A percentile compares a stretch with the other conserved stretches of the same genome.
Evolutionary conservation across 805 yeast species (phyloP).

Genomic region (Suhomyces faveliae): DNA sequence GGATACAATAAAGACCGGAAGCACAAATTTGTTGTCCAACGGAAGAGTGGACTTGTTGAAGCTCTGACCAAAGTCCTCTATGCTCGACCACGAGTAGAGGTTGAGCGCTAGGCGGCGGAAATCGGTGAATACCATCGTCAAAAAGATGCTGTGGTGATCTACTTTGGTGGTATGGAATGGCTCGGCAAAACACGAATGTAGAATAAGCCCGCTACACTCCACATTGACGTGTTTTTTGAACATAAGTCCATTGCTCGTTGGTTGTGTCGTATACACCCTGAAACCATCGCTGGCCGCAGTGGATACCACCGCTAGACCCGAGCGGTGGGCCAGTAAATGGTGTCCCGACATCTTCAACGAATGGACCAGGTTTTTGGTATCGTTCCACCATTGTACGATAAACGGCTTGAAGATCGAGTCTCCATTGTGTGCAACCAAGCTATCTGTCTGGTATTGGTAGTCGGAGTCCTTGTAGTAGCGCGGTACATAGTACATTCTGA

Average conservation of each 20-base stretch:
- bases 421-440: conserved; percentile 8
- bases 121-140: conserved; percentile 37
- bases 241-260: conserved; percentile 37
- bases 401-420: conserved; percentile 37
- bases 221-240: conserved; percentile 40
- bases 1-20: conserved; percentile 46
- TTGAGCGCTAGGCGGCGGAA: conserved; percentile 35
- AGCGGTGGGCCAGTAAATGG: conserved; percentile 31
- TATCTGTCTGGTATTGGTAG: conserved; percentile 12
- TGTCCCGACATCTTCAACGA: conserved; percentile 25
- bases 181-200: conserved; percentile 44
- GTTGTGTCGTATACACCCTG: conserved; percentile 36
- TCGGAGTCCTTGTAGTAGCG: conserved; percentile 26
- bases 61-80: conserved; percentile 29
- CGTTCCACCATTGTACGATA: conserved; percentile 52
- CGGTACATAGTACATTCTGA: conserved; percentile 40
- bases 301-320: conserved; percentile 40
- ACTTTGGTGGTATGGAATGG: conserved; percentile 19
- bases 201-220: conserved; percentile 38
- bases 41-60: conserved; percentile 40
- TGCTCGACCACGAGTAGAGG: conserved; percentile 41
- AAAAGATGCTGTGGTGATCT: conserved; percentile 32
- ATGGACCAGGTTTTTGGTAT: conserved; percentile 16
- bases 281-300: conserved; percentile 35
- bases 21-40: conserved; percentile 34